These are phyloP conservation scores for Blastobotrys ciferrii DNA, from an alignment of 1,139 yeast genomes.

Conservation along the genomic window DNA sequence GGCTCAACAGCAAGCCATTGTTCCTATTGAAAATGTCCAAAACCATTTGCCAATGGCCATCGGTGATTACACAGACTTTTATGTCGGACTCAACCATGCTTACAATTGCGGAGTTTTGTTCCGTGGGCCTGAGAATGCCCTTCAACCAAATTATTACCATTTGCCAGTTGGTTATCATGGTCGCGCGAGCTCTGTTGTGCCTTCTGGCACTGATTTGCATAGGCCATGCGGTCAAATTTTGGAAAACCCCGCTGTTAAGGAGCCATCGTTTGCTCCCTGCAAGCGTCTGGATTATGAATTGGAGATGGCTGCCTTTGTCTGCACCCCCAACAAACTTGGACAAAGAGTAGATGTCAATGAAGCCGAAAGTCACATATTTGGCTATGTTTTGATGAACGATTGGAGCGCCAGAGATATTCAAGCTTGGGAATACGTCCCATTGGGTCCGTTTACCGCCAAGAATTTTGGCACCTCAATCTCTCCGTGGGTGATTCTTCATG, in stretches of 20 bases:
- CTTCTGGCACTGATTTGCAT: constrained; percentile 29
- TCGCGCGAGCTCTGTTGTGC: constrained; percentile 30
- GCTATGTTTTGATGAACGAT: constrained; percentile 32
- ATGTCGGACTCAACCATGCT: constrained; percentile 29
- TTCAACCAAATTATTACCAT: constrained; percentile 29
- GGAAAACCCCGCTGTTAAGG: constrained; percentile 17
- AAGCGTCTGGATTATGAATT: constrained; percentile 29
- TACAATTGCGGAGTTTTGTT: constrained; percentile 30
- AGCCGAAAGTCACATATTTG: constrained; percentile 30
- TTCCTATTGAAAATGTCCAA: constrained; percentile 14
- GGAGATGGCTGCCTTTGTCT: constrained; percentile 29
- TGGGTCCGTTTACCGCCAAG: constrained; percentile 32
- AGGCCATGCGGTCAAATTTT: constrained; percentile 31
- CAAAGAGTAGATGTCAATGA: constrained; percentile 24
- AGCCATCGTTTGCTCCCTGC: constrained; percentile 22
- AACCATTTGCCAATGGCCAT: constrained; percentile 27
- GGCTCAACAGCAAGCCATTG: constrained; percentile 14
- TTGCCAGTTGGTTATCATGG: constrained; percentile 33
- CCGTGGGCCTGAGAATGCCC: constrained; percentile 28
- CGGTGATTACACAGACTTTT: constrained; percentile 32
- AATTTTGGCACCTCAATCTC: constrained; percentile 31
- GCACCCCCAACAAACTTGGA: constrained; percentile 26
- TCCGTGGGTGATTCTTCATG: constrained; percentile 30
- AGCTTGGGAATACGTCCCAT: constrained; percentile 33
- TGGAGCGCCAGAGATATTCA: constrained; percentile 33